These are phyloP conservation scores for Zasmidium cellare DNA, from an alignment of 2,329 filamentous ascomycete genomes.

Conservation along the genomic window DNA sequence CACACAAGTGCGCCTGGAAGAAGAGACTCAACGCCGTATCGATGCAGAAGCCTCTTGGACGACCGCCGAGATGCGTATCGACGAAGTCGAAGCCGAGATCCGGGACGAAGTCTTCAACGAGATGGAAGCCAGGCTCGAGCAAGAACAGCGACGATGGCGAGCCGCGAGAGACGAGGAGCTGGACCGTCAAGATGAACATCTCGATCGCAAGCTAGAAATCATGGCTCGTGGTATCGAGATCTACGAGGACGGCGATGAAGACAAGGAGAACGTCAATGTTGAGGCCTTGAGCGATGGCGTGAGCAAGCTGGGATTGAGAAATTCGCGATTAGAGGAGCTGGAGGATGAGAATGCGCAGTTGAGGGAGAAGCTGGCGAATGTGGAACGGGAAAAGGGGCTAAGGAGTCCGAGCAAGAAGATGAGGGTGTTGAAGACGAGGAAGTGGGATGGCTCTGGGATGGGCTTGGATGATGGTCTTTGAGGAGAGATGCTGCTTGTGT, in stretches of 20 bases:
- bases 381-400: conserved; percentile 41
- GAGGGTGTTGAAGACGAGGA: conserved; percentile 50
- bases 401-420: conserved; percentile 52
- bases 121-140: conserved; percentile 74
- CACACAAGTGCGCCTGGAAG: conserved; percentile 66
- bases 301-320: conserved; percentile 12
- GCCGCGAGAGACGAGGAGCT: conserved; percentile 71
- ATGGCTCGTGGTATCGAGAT: conserved; percentile 57
- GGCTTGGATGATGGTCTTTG: conserved; percentile 26
- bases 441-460: conserved; percentile 43
- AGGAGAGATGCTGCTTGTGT: neutral
- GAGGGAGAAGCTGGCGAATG: conserved; percentile 39
- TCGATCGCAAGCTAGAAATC: conserved; percentile 84
- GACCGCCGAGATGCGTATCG: conserved; percentile 62
- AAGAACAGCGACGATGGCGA: conserved; percentile 81
- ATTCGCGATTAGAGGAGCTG: conserved; percentile 34
- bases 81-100: conserved; percentile 79
- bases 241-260: conserved; percentile 42
- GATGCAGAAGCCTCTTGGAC: conserved; percentile 73
- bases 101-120: conserved; percentile 86
- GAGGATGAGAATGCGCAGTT: conserved; percentile 49
- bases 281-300: conserved; percentile 12
- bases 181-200: conserved; percentile 78
- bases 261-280: conserved; percentile 16
- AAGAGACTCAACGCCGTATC: conserved; percentile 68